Evolutionary conservation across 148 eudicot species (phyloP).

Genomic region (Hydrangea macrophylla): DNA sequence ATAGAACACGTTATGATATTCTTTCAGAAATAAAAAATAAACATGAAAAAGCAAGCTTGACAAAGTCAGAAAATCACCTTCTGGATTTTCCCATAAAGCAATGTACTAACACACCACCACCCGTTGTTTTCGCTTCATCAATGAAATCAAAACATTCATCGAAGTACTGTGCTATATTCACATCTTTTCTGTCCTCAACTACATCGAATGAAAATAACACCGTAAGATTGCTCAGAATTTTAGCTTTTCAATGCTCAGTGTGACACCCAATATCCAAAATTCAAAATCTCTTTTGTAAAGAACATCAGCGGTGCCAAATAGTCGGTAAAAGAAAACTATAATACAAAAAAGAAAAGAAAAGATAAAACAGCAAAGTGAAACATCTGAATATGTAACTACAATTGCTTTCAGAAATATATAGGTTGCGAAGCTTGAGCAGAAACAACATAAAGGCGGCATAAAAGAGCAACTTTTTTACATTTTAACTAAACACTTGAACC

Average conservation of each 20-base stretch:
- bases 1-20: neutral
- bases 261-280: neutral
- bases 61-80: slow-evolving; percentile 46
- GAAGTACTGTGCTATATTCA: slow-evolving; percentile 55
- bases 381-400: neutral
- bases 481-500: neutral
- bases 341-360: neutral
- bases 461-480: neutral
- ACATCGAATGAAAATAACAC: slow-evolving; percentile 24
- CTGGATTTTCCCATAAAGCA: slow-evolving; percentile 94
- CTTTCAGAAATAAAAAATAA: neutral
- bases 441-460: neutral
- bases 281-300: neutral
- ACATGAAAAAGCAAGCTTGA: neutral
- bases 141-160: slow-evolving; percentile 77
- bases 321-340: neutral
- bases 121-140: slow-evolving; percentile 64
- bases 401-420: neutral
- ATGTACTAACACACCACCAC: slow-evolving; percentile 86
- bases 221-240: slow-evolving; percentile 8
- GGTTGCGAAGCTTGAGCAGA: neutral
- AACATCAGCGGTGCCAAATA: neutral
- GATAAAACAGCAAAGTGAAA: neutral
- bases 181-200: slow-evolving; percentile 61
- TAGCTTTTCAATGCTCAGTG: neutral